Percentiles rank a stretch among this genome's conserved stretches.
Conservation (phyloP, 1,139 yeast genomes). For the Zygosaccharomyces pseudobailii region DNA sequence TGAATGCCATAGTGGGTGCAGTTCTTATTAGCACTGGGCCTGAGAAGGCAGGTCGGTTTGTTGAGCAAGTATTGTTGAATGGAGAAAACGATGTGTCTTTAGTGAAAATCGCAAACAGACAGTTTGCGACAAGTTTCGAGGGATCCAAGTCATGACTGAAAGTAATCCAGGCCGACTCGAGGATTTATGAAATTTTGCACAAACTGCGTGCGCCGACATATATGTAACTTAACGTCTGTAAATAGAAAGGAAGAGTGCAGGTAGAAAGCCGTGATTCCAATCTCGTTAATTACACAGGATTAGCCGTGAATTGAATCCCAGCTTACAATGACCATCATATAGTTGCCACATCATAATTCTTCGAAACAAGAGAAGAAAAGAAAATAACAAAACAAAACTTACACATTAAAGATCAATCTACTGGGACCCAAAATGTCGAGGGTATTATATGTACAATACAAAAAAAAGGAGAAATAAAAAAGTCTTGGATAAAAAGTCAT, state of each 20-base stretch:
- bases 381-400: not conserved
- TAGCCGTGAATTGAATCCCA: too few species aligned
- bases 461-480: not conserved
- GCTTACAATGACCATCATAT: too few species aligned
- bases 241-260: not conserved
- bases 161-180: too few species aligned
- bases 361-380: not conserved
- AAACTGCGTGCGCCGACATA: not conserved
- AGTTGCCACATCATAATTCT: too few species aligned
- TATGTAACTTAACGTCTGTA: slow-evolving; percentile 1
- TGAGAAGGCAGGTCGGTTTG: slow-evolving; percentile 49
- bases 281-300: too few species aligned
- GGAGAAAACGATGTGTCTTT: slow-evolving; percentile 18
- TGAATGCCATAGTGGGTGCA: slow-evolving; percentile 79
- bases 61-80: slow-evolving; percentile 41
- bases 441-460: slow-evolving; percentile 2
- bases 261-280: not conserved
- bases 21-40: slow-evolving; percentile 67
- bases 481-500: not conserved
- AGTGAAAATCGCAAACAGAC: slow-evolving; percentile 22
- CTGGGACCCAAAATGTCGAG: not conserved
- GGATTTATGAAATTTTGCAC: too few species aligned
- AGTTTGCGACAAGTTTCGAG: not conserved
- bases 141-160: too few species aligned
- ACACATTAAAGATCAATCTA: not conserved